These are phyloP conservation scores for Aspergillus hiratsukae DNA, from an alignment of 2,329 filamentous ascomycete species.

Conservation along the genomic window DNA sequence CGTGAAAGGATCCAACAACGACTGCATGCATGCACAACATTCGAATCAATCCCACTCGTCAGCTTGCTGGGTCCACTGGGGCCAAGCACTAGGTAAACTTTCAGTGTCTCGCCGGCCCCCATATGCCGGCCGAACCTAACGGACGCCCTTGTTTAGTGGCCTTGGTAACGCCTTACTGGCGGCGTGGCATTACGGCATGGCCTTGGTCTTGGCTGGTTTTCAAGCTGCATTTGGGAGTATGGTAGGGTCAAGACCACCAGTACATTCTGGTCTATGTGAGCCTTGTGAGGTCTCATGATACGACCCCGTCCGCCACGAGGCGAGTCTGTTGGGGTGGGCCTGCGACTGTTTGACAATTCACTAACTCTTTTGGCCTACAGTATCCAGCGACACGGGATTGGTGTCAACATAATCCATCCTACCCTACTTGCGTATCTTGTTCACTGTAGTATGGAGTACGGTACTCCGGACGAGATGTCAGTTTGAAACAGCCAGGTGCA, in stretches of 20 bases:
- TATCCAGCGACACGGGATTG: not conserved
- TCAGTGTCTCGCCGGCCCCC: slow-evolving; percentile 3
- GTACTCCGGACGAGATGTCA: too few relatives aligned
- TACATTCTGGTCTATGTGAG: not conserved
- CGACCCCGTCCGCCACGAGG: not conserved
- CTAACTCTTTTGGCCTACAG: not conserved
- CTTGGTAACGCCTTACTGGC: not conserved
- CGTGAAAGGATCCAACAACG: slow-evolving; percentile 6
- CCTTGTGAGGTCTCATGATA: not conserved
- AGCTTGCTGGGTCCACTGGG: slow-evolving; percentile 4
- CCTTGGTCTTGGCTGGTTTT: not conserved
- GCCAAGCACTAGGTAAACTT: slow-evolving; percentile 4
- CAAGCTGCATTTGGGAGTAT: not conserved
- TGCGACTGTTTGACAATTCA: not conserved
- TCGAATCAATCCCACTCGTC: not conserved
- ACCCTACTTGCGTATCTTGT: not conserved
- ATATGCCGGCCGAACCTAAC: slow-evolving; percentile 8
- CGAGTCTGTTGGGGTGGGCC: not conserved
- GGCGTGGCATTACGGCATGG: not conserved
- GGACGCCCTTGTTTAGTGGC: slow-evolving; percentile 7
- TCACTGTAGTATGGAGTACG: not conserved
- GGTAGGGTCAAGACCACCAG: not conserved
- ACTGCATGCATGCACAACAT: slow-evolving; percentile 17
- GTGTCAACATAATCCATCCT: not conserved
- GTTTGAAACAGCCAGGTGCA: not conserved